Evolutionary conservation across 345 rosid species (phyloP), one percentile per base, ranked within the genome.

Genomic region (Mangifera indica): DNA sequence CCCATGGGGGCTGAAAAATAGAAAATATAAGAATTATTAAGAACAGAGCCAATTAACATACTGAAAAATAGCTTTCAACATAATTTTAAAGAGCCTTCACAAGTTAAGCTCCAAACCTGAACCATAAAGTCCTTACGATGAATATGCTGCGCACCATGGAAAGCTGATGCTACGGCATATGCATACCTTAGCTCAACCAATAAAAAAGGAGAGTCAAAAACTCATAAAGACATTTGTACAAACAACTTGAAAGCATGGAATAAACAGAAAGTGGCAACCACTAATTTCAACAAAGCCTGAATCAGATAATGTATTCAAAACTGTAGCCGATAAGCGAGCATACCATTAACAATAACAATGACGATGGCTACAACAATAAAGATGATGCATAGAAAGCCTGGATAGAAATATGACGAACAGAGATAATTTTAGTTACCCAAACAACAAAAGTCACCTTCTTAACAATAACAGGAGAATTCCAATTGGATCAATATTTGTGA

Each of bases 161-260:
- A 67, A 60, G 98, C 99, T 55, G 99, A 96, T 51, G 98, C 99
- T 71, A 96, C 83, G 42, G 99, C 99, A 66, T 95, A 96, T 53
- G 96, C 99, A 72, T 93, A 93, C 98, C 99, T 96, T 78, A 71
- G 56, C 61, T 53, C 66, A 72, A 75, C 62, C 67, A 64, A 57
- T 62, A 76, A 62, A 80, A 57, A 4, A 76, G 26, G 69, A 40
- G 71, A 25, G 70, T 48, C 49, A 78, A 29, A 46, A 74, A 57
- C 56, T 68, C 18, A 71, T 58, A 58, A 69, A 66, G n/a, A n/a
- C n/a, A n/a, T n/a, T n/a, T n/a, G n/a, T 40, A 71, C 15, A 2
- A 67, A 13, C 13, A 63, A 34, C 17, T 48, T 51, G 21, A 37
- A 37, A 58, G 52, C 10, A 64, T 75, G 71, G 9, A 22, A 10